Conservation (phyloP, 208 protist species). For the Leishmania aethiopica region DNA sequence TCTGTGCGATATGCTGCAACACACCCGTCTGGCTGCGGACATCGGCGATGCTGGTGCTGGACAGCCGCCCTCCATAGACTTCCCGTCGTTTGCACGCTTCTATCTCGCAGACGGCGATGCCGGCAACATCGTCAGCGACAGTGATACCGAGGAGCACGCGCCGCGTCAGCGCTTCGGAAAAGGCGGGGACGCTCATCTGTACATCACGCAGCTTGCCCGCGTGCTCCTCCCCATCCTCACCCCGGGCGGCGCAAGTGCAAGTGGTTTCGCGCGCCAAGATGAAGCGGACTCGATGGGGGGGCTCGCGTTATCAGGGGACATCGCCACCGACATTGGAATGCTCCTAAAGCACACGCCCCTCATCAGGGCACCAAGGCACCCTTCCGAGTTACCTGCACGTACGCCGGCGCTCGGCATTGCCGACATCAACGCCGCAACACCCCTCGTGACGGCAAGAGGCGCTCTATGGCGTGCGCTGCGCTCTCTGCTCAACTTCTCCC, state of each 20-base stretch:
- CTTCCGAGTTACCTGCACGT: background rate
- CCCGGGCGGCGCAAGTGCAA: background rate
- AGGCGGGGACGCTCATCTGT: background rate
- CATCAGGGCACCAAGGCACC: background rate
- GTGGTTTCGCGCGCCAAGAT: background rate
- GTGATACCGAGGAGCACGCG: background rate
- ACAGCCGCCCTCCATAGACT: background rate
- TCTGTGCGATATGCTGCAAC: slow-evolving; percentile 13
- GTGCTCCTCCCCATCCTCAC: slow-evolving; percentile 15
- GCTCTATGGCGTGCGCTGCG: slow-evolving; percentile 18
- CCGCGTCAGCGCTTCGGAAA: background rate
- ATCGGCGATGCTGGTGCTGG: background rate
- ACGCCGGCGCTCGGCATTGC: background rate
- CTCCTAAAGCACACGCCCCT: slow-evolving; percentile 21
- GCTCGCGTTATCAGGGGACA: slow-evolving; percentile 15
- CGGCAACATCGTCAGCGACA: background rate
- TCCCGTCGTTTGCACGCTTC: slow-evolving; percentile 34
- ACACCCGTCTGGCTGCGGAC: slow-evolving; percentile 9
- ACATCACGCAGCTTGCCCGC: slow-evolving; percentile 8
- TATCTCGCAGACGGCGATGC: slow-evolving; percentile 13
- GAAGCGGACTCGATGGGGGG: background rate
- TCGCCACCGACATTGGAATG: slow-evolving; percentile 9
- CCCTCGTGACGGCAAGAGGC: background rate
- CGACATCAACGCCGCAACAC: background rate
- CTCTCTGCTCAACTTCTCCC: slow-evolving; percentile 19